Base-by-base conservation (phyloP, 768 basidiomycete genomes). In the Coprinellus micaceus region DNA sequence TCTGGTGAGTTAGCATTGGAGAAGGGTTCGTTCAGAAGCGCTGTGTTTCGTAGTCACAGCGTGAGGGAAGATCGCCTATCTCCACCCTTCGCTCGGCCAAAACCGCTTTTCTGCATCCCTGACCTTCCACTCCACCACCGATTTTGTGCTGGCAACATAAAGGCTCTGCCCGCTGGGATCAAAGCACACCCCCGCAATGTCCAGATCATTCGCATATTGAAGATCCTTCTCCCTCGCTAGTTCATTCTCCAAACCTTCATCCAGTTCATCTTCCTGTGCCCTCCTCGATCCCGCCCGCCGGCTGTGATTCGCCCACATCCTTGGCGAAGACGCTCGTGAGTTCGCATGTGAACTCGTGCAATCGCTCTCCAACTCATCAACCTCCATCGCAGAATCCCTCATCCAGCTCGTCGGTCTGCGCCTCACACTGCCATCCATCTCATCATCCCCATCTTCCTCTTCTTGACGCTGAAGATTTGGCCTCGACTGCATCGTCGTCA, bases 101-200 rank as follows among this genome's bases (percentile, higher is more conserved):
- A 87, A 91, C 50, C 81, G 74, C 75, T 86, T 88, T 60, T 86
- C 85, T 13, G 83, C 81, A 4, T 86, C 87, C 21, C 81, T 75
- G 52, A 94, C 24, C 21, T 45, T 57, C 62, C 61, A 60, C 52
- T 51, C 48, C 43, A 54, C 61, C 24, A 58, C 41, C 28, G 61
- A 54, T 33, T 56, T 61, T n/a, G 60, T 54, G 19, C 64, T 65
- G 6, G 67, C 66, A 40, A 68, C 68, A 52, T 71, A 71, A 58
- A 71, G 66, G 41, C 58, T 54, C 57, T 67, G 65, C 17, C 69
- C 69, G 49, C 61, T 60, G 17, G 70, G 67, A 50, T 71, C 70
- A 53, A 71, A 71, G 45, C 70, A 71, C 28, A 70, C 37, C 13
- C 70, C 70, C 0, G 68, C 70, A 28, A 71, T 60, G 40, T 71